Evolutionary conservation across 2,329 filamentous ascomycete species (phyloP).

Genomic region (Chaetomium strumarium): DNA sequence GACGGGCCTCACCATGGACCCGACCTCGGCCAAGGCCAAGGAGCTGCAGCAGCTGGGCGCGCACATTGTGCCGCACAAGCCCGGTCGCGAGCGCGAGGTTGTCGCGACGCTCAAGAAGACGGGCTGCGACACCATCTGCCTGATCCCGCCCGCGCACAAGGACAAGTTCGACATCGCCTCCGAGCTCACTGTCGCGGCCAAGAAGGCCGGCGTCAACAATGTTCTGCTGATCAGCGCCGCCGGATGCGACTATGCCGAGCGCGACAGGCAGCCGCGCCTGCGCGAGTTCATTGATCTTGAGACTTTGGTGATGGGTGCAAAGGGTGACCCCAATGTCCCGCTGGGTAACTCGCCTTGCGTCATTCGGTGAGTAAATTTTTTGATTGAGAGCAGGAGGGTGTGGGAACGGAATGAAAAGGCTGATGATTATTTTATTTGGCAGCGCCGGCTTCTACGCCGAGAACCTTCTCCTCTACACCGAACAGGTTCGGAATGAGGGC

Average conservation of each 20-base stretch:
- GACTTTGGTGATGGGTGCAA: conserved; percentile 35
- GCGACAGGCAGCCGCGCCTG: conserved; percentile 41
- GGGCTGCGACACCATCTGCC: conserved; percentile 42
- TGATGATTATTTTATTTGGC: neutral
- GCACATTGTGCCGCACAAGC: conserved; percentile 37
- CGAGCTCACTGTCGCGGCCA: conserved; percentile 41
- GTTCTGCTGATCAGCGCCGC: conserved; percentile 43
- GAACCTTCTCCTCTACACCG: conserved; percentile 44
- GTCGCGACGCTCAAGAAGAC: conserved; percentile 40
- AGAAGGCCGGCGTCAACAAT: conserved; percentile 40
- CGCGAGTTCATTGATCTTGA: conserved; percentile 49
- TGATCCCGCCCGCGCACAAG: conserved; percentile 42
- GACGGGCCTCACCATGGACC: conserved; percentile 37
- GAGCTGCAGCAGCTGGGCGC: conserved; percentile 38
- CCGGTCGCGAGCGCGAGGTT: conserved; percentile 36
- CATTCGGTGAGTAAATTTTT: conserved; percentile 34
- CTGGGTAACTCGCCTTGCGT: conserved; percentile 40
- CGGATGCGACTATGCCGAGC: conserved; percentile 45
- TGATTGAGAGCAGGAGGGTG: neutral
- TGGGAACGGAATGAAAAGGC: neutral
- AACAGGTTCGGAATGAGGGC: conserved; percentile 40
- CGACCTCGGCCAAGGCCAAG: conserved; percentile 32
- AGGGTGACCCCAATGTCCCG: conserved; percentile 36
- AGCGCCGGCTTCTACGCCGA: conserved; percentile 47
- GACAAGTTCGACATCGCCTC: conserved; percentile 41